Evolutionary conservation across 768 basidiomycete species (phyloP), one percentile per base, ranked within the genome.

Genomic region (Boletus insuetus): DNA sequence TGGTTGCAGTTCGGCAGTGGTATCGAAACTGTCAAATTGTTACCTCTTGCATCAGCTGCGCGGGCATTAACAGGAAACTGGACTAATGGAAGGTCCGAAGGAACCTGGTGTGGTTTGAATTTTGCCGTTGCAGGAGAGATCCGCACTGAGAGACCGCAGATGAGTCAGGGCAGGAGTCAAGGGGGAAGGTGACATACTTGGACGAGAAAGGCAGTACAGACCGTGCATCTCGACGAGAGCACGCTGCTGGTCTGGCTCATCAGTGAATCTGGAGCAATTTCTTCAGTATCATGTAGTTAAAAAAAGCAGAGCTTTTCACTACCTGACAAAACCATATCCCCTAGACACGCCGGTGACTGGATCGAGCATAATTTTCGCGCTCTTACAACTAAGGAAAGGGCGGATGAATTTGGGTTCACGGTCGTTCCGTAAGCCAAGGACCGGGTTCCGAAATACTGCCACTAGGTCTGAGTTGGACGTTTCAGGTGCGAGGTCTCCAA

Each of bases 391-490:
- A 37, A 84, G 73, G 74, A 96, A 97, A 3, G 92, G 91, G 9
- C 85, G 81, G 51, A 95, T 92, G 60, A 92, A 89, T 69, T 91
- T 90, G 19, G 92, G 91, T 69, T 90, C 90, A 54, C 91, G 80
- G 67, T 94, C 91, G 66, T 87, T 89, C 55, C 91, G 82, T 50
- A 93, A 79, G 41, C 91, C 91, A 14, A 92, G 81, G 3, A 92
- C 87, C 0, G 92, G 92, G 70, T 94, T 92, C 65, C 91, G 86
- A 73, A 94, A 92, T 61, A 94, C 88, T 24, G 89, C 90, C 47
- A 96, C 91, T n/a, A 96, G 77, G 69, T 97, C 94, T n/a, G 89
- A 89, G 73, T 96, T 94, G 62, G 91, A 92, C 7, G 91, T 91
- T 73, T 94, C 93, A 11, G 93, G 89, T 3, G 92, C 92, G 42